A percentile compares a stretch with the other conserved stretches of the same genome.
Conservation (phyloP, 208 protist species). For the Wallacemonas sp. region DNA sequence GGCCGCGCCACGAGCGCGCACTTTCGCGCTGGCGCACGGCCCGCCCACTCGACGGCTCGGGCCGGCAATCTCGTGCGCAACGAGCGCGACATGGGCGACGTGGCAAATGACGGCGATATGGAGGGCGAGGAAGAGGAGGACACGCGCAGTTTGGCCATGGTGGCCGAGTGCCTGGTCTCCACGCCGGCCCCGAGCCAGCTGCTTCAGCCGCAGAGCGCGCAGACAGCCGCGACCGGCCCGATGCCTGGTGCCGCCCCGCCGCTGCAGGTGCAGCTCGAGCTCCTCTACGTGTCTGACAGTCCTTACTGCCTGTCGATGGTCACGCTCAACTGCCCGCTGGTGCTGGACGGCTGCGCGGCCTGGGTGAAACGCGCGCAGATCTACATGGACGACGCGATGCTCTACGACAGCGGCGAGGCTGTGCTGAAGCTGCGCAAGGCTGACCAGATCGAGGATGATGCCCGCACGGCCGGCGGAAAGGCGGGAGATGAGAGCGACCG, state of each 20-base stretch:
- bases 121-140: conserved; percentile 19
- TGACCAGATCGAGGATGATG: background rate
- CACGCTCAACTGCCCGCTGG: conserved; percentile 41
- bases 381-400: conserved; percentile 55
- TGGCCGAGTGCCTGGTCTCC: conserved; percentile 30
- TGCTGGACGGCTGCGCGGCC: conserved; percentile 37
- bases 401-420: conserved; percentile 66
- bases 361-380: conserved; percentile 62
- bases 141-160: conserved; percentile 22
- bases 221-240: background rate
- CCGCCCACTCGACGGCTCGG: too few species aligned
- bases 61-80: too few species aligned
- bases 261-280: conserved; percentile 44
- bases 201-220: background rate
- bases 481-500: background rate
- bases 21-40: background rate
- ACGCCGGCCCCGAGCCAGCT: conserved; percentile 1
- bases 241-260: background rate
- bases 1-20: background rate
- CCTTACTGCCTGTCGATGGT: conserved; percentile 62
- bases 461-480: too few species aligned
- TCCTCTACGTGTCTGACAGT: conserved; percentile 67
- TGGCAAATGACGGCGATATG: conserved; percentile 14
- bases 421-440: conserved; percentile 20
- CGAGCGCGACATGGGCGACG: too few species aligned